Evolutionary conservation across 2,329 filamentous ascomycete genomes (phyloP).

Genomic region (Myotisia sp.): DNA sequence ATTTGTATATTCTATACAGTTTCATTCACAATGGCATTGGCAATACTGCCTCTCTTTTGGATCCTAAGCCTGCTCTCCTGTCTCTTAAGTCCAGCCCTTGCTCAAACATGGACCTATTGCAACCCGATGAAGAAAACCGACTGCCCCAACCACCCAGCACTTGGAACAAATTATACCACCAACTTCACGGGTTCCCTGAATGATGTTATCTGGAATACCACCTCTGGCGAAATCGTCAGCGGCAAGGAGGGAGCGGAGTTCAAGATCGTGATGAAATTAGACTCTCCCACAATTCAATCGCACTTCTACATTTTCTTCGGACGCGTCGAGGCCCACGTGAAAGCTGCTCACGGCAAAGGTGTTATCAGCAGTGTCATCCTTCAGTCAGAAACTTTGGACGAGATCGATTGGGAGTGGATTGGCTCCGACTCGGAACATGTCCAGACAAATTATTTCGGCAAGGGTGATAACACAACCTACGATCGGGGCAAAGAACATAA

Average conservation of each 20-base stretch:
- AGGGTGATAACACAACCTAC: conserved; percentile 73
- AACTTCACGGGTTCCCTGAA: conserved; percentile 39
- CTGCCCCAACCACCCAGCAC: conserved; percentile 58
- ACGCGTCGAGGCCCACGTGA: conserved; percentile 69
- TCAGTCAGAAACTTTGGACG: conserved; percentile 84
- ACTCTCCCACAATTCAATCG: conserved; percentile 73
- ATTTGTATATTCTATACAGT: too few species aligned
- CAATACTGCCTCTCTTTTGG: conserved; percentile 12
- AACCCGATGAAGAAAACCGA: conserved; percentile 59
- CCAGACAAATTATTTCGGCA: conserved; percentile 94
- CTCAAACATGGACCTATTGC: conserved; percentile 65
- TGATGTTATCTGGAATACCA: conserved; percentile 56
- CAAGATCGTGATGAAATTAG: conserved; percentile 59
- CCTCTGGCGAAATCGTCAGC: conserved; percentile 53
- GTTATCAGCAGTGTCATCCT: conserved; percentile 88
- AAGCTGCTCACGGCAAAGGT: conserved; percentile 71
- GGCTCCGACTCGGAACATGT: conserved; percentile 24
- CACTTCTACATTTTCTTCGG: conserved; percentile 99
- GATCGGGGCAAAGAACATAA: conserved; percentile 71
- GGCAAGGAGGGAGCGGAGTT: conserved; percentile 62
- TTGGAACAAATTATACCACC: conserved; percentile 34
- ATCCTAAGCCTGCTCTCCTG: conserved; percentile 18
- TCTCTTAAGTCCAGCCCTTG: conserved; percentile 26
- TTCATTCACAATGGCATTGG: conserved; percentile 5
- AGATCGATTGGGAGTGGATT: conserved; percentile 65